These are phyloP conservation scores for Fusarium robinianum DNA, from an alignment of 2,329 filamentous ascomycete species.

Conservation along the genomic window DNA sequence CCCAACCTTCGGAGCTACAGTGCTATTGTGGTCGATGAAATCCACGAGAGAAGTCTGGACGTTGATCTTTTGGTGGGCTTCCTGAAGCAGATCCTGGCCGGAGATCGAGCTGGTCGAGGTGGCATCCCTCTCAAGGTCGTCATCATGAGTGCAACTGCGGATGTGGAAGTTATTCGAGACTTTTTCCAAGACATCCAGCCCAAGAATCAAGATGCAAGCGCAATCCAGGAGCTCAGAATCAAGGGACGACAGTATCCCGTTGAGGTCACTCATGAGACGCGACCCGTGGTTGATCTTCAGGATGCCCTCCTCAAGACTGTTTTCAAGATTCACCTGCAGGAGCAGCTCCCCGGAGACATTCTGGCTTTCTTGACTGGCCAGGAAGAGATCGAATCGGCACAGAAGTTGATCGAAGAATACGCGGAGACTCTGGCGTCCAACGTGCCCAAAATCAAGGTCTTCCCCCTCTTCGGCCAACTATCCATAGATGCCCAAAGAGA, in stretches of 20 bases:
- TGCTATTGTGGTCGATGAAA: constrained; percentile 90
- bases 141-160: constrained; percentile 96
- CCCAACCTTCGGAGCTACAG: constrained; percentile 83
- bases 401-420: constrained; percentile 81
- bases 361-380: constrained; percentile 91
- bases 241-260: constrained; percentile 89
- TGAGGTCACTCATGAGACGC: constrained; percentile 72
- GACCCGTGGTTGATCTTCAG: constrained; percentile 78
- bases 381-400: constrained; percentile 84
- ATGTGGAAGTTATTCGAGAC: constrained; percentile 74
- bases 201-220: constrained; percentile 17
- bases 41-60: constrained; percentile 94
- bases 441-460: constrained; percentile 72
- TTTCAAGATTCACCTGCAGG: constrained; percentile 83
- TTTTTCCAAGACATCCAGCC: constrained; percentile 65
- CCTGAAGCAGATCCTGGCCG: constrained; percentile 73
- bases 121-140: constrained; percentile 83
- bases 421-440: constrained; percentile 71
- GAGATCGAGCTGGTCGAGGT: constrained; percentile 66
- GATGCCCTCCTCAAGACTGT: constrained; percentile 81
- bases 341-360: constrained; percentile 92
- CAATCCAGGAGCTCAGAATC: constrained; percentile 62
- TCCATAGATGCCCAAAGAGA: constrained; percentile 84
- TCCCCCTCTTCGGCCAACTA: constrained; percentile 88
- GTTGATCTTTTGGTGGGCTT: constrained; percentile 92